phyloP scores from a whole-genome alignment of 345 rosid species.

The Dipteronia dyeriana region DNA sequence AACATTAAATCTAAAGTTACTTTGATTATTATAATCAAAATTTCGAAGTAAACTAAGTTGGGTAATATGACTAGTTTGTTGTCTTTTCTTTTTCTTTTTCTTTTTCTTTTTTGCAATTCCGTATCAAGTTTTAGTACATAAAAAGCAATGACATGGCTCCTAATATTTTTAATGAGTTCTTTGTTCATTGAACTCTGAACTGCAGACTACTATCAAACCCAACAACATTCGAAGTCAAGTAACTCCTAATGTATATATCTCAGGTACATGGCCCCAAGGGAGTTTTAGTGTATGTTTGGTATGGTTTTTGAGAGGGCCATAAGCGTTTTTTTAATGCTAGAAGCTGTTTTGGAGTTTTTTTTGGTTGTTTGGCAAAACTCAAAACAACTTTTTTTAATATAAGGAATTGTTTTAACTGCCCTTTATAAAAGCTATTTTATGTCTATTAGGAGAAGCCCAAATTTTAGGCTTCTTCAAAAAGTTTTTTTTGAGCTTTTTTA shows the following conservation, averaged over 20 bases:
- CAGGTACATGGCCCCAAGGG: background rate
- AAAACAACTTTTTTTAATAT: too few species aligned
- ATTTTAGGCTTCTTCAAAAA: too few species aligned
- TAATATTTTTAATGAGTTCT: background rate
- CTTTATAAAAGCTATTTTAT: too few species aligned
- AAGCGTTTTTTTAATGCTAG: too few species aligned
- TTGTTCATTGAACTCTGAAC: background rate
- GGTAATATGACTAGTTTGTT: background rate
- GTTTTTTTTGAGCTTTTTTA: too few species aligned
- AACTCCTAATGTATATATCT: background rate
- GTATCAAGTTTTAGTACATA: background rate
- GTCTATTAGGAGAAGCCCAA: too few species aligned
- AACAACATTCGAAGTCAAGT: background rate
- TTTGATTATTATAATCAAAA: background rate
- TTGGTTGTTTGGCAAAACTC: too few species aligned
- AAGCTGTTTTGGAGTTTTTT: too few species aligned
- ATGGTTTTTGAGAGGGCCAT: too few species aligned
- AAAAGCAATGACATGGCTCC: background rate
- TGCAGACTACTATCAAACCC: background rate
- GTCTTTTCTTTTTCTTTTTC: background rate
- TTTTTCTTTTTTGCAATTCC: background rate
- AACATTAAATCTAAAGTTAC: background rate
- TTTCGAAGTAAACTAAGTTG: background rate
- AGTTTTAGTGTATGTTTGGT: too few species aligned
- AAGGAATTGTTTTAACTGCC: too few species aligned